Evolutionary conservation across 2,329 filamentous ascomycete genomes (phyloP).

Genomic region (Penicillium sp.): DNA sequence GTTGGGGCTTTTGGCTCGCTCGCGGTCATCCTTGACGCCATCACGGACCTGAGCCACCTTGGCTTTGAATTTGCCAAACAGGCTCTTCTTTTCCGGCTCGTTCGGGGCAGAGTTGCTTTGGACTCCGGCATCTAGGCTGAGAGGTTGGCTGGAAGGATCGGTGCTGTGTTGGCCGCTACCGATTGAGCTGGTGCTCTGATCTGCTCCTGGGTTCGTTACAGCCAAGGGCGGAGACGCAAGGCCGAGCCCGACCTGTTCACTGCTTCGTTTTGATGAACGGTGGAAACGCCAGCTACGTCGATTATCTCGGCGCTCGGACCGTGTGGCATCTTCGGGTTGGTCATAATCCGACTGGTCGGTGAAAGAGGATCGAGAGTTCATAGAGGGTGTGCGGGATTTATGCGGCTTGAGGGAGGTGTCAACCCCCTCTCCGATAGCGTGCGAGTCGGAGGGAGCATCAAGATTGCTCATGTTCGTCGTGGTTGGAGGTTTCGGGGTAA

Average conservation of each 20-base stretch:
- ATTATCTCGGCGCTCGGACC: slow-evolving; percentile 63
- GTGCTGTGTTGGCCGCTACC: slow-evolving; percentile 56
- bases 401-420: slow-evolving; percentile 61
- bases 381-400: slow-evolving; percentile 71
- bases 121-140: slow-evolving; percentile 41
- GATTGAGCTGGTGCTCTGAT: slow-evolving; percentile 66
- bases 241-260: slow-evolving; percentile 47
- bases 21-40: slow-evolving; percentile 57
- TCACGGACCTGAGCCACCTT: slow-evolving; percentile 57
- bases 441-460: slow-evolving; percentile 20
- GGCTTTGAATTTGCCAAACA: slow-evolving; percentile 64
- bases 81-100: slow-evolving; percentile 57
- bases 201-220: slow-evolving; percentile 63
- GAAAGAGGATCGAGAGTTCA: slow-evolving; percentile 67
- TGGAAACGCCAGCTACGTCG: slow-evolving; percentile 72
- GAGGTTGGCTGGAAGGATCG: slow-evolving; percentile 36
- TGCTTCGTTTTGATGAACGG: slow-evolving; percentile 54
- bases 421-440: slow-evolving; percentile 39
- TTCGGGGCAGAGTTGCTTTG: slow-evolving; percentile 29
- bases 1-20: slow-evolving; percentile 53
- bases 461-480: slow-evolving; percentile 30
- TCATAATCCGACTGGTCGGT: slow-evolving; percentile 83
- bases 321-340: slow-evolving; percentile 61
- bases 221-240: slow-evolving; percentile 50
- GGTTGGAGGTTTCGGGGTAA: slow-evolving; percentile 35